Evolutionary conservation across 169 alveolate species (phyloP).

Genomic region (Plasmodium relictum): DNA sequence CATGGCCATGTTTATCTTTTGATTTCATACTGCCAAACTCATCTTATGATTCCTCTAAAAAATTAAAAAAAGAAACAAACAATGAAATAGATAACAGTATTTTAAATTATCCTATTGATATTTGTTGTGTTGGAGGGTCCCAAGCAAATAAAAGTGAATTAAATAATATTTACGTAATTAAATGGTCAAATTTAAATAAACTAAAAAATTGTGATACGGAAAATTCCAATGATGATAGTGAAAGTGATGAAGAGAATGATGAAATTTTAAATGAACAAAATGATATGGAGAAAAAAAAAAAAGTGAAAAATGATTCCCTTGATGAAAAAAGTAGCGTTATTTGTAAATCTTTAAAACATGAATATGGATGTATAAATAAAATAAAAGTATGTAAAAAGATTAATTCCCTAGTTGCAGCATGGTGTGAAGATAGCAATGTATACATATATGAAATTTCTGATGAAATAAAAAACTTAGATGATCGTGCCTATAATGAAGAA

Average conservation of each 20-base stretch:
- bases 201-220: not conserved
- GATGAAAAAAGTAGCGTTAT: slow-evolving; percentile 18
- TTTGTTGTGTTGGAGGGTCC: slow-evolving; percentile 48
- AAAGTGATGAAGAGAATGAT: slow-evolving; percentile 1
- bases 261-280: not conserved
- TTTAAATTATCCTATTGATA: slow-evolving; percentile 28
- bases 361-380: slow-evolving; percentile 54
- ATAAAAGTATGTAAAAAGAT: slow-evolving; percentile 38
- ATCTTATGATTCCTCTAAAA: slow-evolving; percentile 21
- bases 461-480: slow-evolving; percentile 39
- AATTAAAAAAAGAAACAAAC: not conserved
- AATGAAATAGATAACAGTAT: not conserved
- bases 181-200: slow-evolving; percentile 50
- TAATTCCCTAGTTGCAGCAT: slow-evolving; percentile 56
- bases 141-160: slow-evolving; percentile 27
- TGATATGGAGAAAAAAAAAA: not conserved
- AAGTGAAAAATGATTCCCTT: not conserved
- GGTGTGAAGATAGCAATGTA: slow-evolving; percentile 75
- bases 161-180: slow-evolving; percentile 27
- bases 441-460: slow-evolving; percentile 51
- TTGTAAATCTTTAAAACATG: slow-evolving; percentile 53
- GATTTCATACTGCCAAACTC: slow-evolving; percentile 78
- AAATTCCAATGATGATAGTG: not conserved
- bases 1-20: slow-evolving; percentile 88
- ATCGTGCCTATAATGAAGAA: slow-evolving; percentile 27